Evolutionary conservation across 768 basidiomycete species (phyloP).

Genomic region (Tulasnella sp.): DNA sequence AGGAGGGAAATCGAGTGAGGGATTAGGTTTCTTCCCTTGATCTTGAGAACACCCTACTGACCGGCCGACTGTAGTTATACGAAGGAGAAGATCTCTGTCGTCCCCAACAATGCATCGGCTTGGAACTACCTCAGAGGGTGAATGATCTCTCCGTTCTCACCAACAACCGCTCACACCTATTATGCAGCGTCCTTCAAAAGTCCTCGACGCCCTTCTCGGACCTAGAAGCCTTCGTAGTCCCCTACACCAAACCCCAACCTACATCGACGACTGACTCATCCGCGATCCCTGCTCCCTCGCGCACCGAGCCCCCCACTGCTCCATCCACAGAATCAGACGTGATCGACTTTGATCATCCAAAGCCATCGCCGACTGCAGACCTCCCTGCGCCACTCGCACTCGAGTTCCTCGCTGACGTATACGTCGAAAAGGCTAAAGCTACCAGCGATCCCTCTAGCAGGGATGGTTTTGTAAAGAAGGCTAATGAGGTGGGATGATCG

Average conservation of each 20-base stretch:
- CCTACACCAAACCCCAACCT: slow-evolving; percentile 37
- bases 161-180: not conserved
- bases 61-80: slow-evolving; percentile 43
- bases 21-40: not conserved
- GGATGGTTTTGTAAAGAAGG: slow-evolving; percentile 23
- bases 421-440: slow-evolving; percentile 37
- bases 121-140: slow-evolving; percentile 88
- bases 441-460: not conserved
- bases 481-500: slow-evolving; percentile 25
- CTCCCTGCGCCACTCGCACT: slow-evolving; percentile 69
- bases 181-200: slow-evolving; percentile 44
- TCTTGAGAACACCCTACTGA: not conserved
- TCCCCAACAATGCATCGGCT: slow-evolving; percentile 86
- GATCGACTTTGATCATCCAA: slow-evolving; percentile 60
- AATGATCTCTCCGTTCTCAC: not conserved
- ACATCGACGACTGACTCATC: not conserved
- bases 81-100: slow-evolving; percentile 71
- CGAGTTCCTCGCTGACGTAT: slow-evolving; percentile 74
- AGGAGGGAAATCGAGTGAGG: slow-evolving; percentile 65
- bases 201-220: slow-evolving; percentile 45
- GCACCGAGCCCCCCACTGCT: slow-evolving; percentile 17
- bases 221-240: slow-evolving; percentile 46
- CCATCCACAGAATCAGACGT: slow-evolving; percentile 26
- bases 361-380: slow-evolving; percentile 48
- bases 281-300: slow-evolving; percentile 20